Base-by-base conservation (phyloP, 2,329 filamentous ascomycete genomes). In the Alternaria gaisen region DNA sequence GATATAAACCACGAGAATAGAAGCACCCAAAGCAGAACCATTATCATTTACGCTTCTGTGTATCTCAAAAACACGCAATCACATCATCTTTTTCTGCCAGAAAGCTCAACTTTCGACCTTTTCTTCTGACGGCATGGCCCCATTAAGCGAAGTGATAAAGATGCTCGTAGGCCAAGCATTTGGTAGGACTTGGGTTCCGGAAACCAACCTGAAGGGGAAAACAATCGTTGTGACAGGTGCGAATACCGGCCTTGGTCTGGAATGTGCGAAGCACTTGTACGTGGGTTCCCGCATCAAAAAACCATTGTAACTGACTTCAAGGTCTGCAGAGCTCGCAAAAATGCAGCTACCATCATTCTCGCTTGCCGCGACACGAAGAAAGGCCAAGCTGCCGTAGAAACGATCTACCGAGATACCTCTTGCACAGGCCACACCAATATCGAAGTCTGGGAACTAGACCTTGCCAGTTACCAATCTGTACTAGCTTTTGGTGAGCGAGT, bases 81-180 rank as follows among this genome's bases (percentile, higher is more conserved):
- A 11, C 9, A 40, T 8, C n/a, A 11, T 40, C 36, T 40, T 40
- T 12, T n/a, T 32, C 30, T 32, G 0, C 30, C 1, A 32, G 30
- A 10, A 12, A 32, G 11, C 30, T 2, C 30, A 10, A 32, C 30
- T 12, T 5, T 32, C 1, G 30, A 32, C 30, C 30, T 10, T 0
- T 32, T 12, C 30, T 32, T 12, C 30, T n/a, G n/a, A 3, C 36
- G 32, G 9, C 26, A 65, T 65, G 63, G 56, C 63, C 24, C 59
- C 59, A 12, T 38, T 63, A 3, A 60, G 40, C 26, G 63, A 65
- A 30, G 30, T 65, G 18, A 11, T 46, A 5, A 30, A 38, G 6
- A 65, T 65, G 63, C 44, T 62, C 24, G 46, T 50, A 20, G 56
- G 63, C 2, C 63, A 62, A 30, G 58, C 62, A 7, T 62, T 65